Evolutionary conservation across 192 early-diverging fungal genomes (phyloP).

Genomic region (Coemansia sp.): DNA sequence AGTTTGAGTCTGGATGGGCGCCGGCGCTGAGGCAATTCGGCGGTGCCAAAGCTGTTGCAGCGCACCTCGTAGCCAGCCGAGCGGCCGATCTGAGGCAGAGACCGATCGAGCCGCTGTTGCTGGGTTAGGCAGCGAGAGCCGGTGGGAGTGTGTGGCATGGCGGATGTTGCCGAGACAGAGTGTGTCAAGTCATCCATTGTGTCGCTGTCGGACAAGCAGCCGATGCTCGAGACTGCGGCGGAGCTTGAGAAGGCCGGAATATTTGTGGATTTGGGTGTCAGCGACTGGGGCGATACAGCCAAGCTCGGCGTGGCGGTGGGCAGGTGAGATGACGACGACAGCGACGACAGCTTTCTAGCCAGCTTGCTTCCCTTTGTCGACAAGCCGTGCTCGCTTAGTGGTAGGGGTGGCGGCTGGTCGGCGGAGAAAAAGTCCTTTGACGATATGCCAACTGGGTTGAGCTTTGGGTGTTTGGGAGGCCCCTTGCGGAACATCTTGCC

Average conservation of each 20-base stretch:
- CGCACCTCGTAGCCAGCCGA: conserved; percentile 3
- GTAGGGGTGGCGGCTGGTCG: conserved; percentile 13
- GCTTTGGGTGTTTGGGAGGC: conserved; percentile 45
- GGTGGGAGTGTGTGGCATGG: not conserved
- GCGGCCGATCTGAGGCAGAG: conserved; percentile 1
- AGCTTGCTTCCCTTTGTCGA: conserved; percentile 23
- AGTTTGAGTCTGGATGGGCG: conserved; percentile 22
- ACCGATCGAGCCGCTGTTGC: conserved; percentile 11
- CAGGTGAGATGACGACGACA: conserved; percentile 14
- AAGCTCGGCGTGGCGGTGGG: conserved; percentile 1
- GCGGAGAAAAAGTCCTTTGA: conserved; percentile 51
- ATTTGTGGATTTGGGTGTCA: conserved; percentile 24
- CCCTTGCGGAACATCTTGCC: conserved; percentile 54
- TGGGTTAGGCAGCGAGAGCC: not conserved
- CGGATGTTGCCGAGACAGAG: not conserved
- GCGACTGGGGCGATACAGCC: conserved; percentile 14
- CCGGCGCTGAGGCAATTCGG: conserved; percentile 11
- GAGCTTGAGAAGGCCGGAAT: conserved; percentile 16
- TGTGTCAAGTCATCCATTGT: not conserved
- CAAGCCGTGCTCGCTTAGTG: conserved; percentile 1
- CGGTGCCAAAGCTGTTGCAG: not conserved
- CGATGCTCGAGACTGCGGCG: conserved; percentile 1
- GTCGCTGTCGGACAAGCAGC: conserved; percentile 22
- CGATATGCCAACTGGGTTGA: conserved; percentile 49
- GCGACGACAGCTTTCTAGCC: conserved; percentile 29